Evolutionary conservation across 139 green algal genomes (phyloP).

Genomic region (Chlamydomonas incerta): DNA sequence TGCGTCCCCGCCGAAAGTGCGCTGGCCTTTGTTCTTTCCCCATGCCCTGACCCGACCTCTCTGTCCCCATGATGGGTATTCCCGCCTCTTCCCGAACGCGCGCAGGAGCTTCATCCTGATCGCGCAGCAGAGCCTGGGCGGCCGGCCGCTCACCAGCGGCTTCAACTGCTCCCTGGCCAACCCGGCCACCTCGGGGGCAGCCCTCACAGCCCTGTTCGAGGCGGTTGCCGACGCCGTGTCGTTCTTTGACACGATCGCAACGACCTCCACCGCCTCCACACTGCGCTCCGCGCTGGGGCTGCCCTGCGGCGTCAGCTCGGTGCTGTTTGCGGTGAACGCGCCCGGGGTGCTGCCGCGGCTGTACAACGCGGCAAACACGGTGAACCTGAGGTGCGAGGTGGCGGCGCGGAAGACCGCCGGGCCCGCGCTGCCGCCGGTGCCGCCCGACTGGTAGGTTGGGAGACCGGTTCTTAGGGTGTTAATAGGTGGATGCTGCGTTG

Average conservation of each 20-base stretch:
- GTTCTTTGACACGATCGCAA: not conserved
- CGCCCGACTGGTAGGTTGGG: not conserved
- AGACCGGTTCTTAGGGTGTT: too few species aligned
- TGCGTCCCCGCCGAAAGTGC: too few species aligned
- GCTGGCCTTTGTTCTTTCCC: too few species aligned
- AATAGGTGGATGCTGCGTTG: too few species aligned
- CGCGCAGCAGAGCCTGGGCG: not conserved
- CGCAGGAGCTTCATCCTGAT: not conserved
- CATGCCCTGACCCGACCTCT: too few species aligned
- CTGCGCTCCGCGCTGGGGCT: conserved; percentile 7
- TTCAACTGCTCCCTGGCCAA: not conserved
- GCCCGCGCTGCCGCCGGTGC: not conserved
- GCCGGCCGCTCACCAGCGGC: not conserved
- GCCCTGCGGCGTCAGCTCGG: not conserved
- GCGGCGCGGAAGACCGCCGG: not conserved
- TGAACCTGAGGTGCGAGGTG: not conserved
- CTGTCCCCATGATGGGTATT: too few species aligned
- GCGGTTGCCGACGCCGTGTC: not conserved
- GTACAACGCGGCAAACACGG: conserved; percentile 1
- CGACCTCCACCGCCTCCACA: not conserved
- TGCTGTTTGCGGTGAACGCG: not conserved
- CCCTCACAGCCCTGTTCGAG: not conserved
- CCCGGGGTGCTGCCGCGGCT: not conserved
- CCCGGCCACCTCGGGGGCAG: not conserved
- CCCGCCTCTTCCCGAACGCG: not conserved